Evolutionary conservation across 2,329 filamentous ascomycete genomes (phyloP), one percentile per base, ranked within the genome.

Genomic region (Colletotrichum sp.): DNA sequence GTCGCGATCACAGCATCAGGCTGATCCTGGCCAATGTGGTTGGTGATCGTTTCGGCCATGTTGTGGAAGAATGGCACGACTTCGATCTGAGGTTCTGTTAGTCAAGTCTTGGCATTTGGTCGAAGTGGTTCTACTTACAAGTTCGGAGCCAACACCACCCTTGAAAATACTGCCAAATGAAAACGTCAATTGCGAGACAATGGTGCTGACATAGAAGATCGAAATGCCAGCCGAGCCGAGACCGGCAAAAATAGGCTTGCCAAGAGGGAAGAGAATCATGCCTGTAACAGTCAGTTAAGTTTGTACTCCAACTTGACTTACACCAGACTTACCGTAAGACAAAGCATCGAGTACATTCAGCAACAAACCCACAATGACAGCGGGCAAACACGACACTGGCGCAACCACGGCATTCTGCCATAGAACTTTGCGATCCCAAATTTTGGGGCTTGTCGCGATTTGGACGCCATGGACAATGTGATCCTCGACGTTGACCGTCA

Each of bases 61-160:
- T 96, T 98, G 86, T 99, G 97, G 83, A 99, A 99, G 86, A 99
- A 99, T 1, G 96, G 97, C 1, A 99, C 96, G 2, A 99, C 96
- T 86, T 99, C 97, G 79, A 99, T 99, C 92, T 94, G 77, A 52
- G 9, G 3, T 15, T 36, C 16, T 24, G 62, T 80, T 28, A 77
- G 65, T 9, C 18, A 66, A 75, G 77, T 57, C 79, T 72, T 68
- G 39, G 24, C 24, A n/a, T 0, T 6, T 8, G 55, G 18, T 36
- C 16, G 21, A 21, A 13, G 52, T 18, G 2, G 21, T 26, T 44
- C 24, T 72, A 84, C 89, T 79, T 86, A 93, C 92, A 93, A 99
- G 93, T 84, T 99, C 97, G 4, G 97, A 99, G 7, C 97, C 97
- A 75, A 99, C 93, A 5, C 95, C 96, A 18, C 97, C 96, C 79